Evolutionary conservation across 2,329 filamentous ascomycete species (phyloP), one percentile per base, ranked within the genome.

Genomic region (Venturia nashicola): DNA sequence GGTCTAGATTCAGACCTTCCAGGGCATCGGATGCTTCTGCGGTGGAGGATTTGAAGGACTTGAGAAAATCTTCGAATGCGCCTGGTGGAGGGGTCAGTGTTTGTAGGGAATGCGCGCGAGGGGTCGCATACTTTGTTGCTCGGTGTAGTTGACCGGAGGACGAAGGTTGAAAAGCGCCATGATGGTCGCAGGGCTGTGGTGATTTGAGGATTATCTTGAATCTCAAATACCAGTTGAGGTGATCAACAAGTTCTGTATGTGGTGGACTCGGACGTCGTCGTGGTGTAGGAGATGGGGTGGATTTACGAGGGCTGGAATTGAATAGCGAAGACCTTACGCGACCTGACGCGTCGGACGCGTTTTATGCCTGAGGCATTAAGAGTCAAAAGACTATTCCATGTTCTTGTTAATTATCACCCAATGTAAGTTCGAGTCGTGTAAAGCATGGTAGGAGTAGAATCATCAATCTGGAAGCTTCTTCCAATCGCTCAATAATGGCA

Each of bases 111-210:
- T 66, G 65, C 65, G 68, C 67, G 57, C 67, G 61, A 42, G 42
- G 67, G 68, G 64, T 62, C 63, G 65, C 65, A 75, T 76, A 91
- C 90, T 80, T 77, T 94, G 86, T 76, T 99, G 94, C 71, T 86
- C 86, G 71, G 86, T 84, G 78, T 99, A 99, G 75, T 96, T 87
- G 71, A 96, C 91, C 61, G 88, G 85, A 69, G 86, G 82, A 73
- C 83, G 86, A 76, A 88, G 88, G 68, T 88, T 87, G 72, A 91
- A 84, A 72, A 97, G 88, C 82, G 91, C 88, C 93, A 97, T 97
- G 78, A 76, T 70, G 40, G 36, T 57, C 18, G 27, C 32, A 16
- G n/a, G 14, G 14, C 2, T 36, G 14, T 57, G 27, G 18, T 36
- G 51, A 36, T 34, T n/a, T n/a, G 27, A 2, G 51, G 14, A 18